Evolutionary conservation across 2,329 filamentous ascomycete species (phyloP), one percentile per base, ranked within the genome.

Genomic region (Fusarium praegraminearum): DNA sequence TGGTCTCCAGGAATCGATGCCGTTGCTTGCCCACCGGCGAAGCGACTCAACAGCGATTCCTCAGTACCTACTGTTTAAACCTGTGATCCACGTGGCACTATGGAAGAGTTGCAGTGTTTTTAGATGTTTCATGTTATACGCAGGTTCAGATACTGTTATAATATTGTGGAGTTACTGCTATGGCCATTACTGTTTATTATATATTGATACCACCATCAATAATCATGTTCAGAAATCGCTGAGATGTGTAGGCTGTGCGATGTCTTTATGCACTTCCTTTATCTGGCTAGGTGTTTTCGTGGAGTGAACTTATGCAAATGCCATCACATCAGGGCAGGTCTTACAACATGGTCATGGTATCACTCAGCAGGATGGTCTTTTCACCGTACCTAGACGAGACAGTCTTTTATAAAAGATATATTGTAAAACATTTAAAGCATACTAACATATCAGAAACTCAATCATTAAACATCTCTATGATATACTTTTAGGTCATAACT

Each of bases 31-130:
- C 9, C 26, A 22, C 0, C 22, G 12, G 30, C 26, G 3, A 67
- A 66, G 30, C 32, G 49, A 20, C 26, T 50, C 4, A 20, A 47
- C 7, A 66, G 55, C 36, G 62, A 51, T 2, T 57, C 50, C 4
- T 44, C 36, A 11, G 16, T 33, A 4, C 33, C 20, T n/a, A 30
- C 36, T 8, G 30, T 36, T 49, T 60, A 65, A 20, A 4, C 1
- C 22, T 40, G 1, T 15, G 7, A 5, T 8, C 2, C 7, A 9
- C 22, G 3, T 13, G 16, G 28, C 15, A 15, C 2, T 18, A 5
- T 1, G 10, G 1, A 6, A 36, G 2, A 11, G 3, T 5, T 15
- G 7, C 5, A n/a, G 10, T 9, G 7, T 1, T 9, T 24, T 15
- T 6, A 16, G 22, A 1, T 4, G 16, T 20, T 50, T 20, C 4